Evolutionary conservation across 2,329 filamentous ascomycete genomes (phyloP), one percentile per base, ranked within the genome.

Genomic region (Atkinsonella texensis): DNA sequence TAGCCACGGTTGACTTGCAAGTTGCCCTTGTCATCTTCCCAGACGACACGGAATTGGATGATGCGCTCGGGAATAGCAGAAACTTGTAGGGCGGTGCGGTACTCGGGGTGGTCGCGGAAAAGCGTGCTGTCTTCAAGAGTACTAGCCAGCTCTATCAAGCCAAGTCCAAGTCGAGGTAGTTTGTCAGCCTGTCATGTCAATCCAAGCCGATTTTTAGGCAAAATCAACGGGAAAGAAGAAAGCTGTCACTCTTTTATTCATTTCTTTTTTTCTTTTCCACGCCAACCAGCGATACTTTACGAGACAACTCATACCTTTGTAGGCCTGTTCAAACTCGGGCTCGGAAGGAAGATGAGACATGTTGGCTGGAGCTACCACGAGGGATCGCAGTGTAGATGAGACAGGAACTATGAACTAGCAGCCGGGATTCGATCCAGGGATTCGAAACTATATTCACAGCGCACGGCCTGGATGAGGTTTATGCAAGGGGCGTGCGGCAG

Each of bases 271-370:
- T 12, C 15, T 38, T 18, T 13, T n/a, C 11, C 4, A 8, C 32
- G 12, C 3, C n/a, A 23, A 23, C 2, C 20, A 2, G 20, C 20
- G 20, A 23, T 23, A 23, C 20, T 23, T 23, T 23, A 23, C 20
- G 20, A 23, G 3, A 23, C 31, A 46, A n/a, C n/a, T n/a, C n/a
- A n/a, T 13, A 94, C 89, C 89, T 71, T 89, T 88, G 82, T 95
- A 95, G 66, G 91, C 91, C 81, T 97, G 91, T 83, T 96, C 84
- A 76, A 97, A 97, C 77, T 98, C 91, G 66, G 93, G 91, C 81
- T 97, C 91, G 58, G 75, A 74, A 49, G 87, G 82, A 65, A 93
- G 79, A 76, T 93, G 85, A 60, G 89, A 87, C 87, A 94, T 93
- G 59, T 59, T 75, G 55, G 54, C 54, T 52, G 42, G 56, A 46